These are phyloP conservation scores for Suillus decipiens DNA, from an alignment of 768 basidiomycete genomes.

Conservation along the genomic window DNA sequence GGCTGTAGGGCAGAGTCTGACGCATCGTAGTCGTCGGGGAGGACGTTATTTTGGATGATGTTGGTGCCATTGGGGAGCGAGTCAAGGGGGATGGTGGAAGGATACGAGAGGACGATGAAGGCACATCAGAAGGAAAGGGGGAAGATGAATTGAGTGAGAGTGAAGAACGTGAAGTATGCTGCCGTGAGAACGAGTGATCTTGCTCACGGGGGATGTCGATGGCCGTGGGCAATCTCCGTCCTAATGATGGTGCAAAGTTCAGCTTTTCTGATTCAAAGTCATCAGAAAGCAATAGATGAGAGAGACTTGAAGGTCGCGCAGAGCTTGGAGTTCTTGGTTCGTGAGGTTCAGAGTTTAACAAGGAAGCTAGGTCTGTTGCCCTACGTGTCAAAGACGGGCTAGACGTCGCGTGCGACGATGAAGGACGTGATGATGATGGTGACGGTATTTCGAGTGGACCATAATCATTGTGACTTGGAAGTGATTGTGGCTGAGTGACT, in stretches of 20 bases:
- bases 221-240: constrained; percentile 33
- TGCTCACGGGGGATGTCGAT: constrained; percentile 35
- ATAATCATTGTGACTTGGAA: constrained; percentile 23
- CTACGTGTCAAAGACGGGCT: constrained; percentile 57
- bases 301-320: constrained; percentile 45
- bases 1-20: constrained; percentile 59
- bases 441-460: constrained; percentile 36
- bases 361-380: constrained; percentile 75
- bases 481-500: constrained; percentile 46
- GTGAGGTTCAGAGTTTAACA: constrained; percentile 66
- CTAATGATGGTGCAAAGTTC: constrained; percentile 26
- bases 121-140: constrained; percentile 16
- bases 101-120: constrained; percentile 25
- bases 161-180: constrained; percentile 17
- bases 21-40: constrained; percentile 36
- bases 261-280: constrained; percentile 33
- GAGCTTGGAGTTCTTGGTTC: constrained; percentile 38
- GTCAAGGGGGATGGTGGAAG: constrained; percentile 32
- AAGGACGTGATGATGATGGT: constrained; percentile 39
- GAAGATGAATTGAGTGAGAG: constrained; percentile 26
- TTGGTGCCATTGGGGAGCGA: constrained; percentile 27
- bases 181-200: constrained; percentile 30
- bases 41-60: constrained; percentile 36
- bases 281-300: constrained; percentile 38
- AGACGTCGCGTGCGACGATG: constrained; percentile 33